Evolutionary conservation across 2,329 filamentous ascomycete genomes (phyloP).

Genomic region (Fusarium cicatricum): DNA sequence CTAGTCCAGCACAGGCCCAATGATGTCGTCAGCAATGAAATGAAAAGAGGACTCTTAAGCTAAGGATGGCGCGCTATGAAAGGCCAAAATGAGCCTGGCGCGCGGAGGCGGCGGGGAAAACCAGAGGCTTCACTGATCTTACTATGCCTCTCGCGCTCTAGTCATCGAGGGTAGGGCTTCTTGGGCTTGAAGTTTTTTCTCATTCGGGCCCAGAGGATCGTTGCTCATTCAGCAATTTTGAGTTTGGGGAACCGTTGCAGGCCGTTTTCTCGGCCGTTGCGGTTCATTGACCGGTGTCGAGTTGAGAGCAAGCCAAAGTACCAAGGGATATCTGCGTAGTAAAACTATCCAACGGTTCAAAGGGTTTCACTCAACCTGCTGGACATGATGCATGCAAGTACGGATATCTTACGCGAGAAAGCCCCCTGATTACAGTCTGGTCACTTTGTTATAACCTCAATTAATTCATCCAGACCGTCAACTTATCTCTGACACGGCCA

Average conservation of each 20-base stretch:
- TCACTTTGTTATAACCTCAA: neutral
- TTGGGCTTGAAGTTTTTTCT: constrained; percentile 21
- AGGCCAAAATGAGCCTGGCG: constrained; percentile 6
- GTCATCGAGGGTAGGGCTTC: neutral
- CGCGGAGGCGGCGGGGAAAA: constrained; percentile 26
- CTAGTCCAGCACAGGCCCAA: constrained; percentile 8
- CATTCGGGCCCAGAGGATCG: constrained; percentile 7
- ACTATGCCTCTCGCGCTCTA: constrained; percentile 25
- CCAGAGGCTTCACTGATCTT: constrained; percentile 18
- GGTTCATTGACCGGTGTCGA: neutral
- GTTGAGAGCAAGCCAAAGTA: no score
- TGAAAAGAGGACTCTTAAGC: constrained; percentile 28
- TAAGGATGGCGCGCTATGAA: constrained; percentile 3
- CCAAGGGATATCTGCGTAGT: neutral
- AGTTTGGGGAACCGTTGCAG: constrained; percentile 29
- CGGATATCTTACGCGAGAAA: neutral
- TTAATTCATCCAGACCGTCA: constrained; percentile 17
- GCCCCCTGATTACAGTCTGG: neutral
- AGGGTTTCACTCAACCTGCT: neutral
- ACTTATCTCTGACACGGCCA: constrained; percentile 17
- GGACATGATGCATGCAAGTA: neutral
- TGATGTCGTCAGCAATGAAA: constrained; percentile 10
- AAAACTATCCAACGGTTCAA: no score
- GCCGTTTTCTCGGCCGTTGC: neutral
- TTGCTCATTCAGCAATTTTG: constrained; percentile 24